Evolutionary conservation across 2,329 filamentous ascomycete genomes (phyloP).

Genomic region (Colletotrichum eleusines): DNA sequence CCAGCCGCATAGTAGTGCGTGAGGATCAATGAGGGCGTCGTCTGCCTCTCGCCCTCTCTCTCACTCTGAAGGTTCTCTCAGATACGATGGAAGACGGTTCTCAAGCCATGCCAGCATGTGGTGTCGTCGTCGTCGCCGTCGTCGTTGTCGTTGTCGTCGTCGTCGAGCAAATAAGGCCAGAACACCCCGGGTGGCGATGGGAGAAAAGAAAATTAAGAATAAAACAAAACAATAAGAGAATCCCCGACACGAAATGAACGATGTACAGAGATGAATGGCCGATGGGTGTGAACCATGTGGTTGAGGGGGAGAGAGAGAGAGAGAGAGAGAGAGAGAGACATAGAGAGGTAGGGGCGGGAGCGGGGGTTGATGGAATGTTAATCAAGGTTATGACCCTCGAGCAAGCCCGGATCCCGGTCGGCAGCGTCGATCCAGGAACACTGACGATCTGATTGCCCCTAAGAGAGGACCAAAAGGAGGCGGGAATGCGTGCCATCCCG

Average conservation of each 20-base stretch:
- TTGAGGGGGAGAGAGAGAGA: no score
- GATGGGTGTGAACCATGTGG: no score
- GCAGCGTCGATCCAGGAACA: conserved; percentile 19
- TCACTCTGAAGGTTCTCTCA: conserved; percentile 4
- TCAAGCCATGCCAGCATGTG: conserved; percentile 38
- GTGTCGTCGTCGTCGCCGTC: no score
- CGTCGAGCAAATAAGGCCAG: not conserved
- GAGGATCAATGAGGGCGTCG: not conserved
- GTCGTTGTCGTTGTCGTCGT: no score
- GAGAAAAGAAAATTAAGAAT: not conserved
- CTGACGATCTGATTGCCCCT: conserved; percentile 25
- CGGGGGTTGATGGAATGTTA: conserved; percentile 32
- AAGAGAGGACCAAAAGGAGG: conserved; percentile 2
- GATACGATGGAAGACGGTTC: conserved; percentile 8
- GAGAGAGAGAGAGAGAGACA: no score
- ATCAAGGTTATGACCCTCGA: conserved; percentile 13
- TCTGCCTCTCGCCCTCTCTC: conserved; percentile 2
- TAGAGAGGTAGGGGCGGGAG: conserved; percentile 8
- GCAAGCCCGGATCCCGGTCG: conserved; percentile 24
- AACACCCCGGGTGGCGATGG: not conserved
- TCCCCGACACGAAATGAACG: not conserved
- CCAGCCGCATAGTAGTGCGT: conserved; percentile 28
- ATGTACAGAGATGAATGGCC: conserved; percentile 12
- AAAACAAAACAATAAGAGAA: not conserved
- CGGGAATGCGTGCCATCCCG: conserved; percentile 24